Percentiles rank a stretch among this genome's conserved stretches.
These are phyloP conservation scores for Chondrus crispus DNA, from an alignment of 23 red algal genomes.

Conservation along the genomic window DNA sequence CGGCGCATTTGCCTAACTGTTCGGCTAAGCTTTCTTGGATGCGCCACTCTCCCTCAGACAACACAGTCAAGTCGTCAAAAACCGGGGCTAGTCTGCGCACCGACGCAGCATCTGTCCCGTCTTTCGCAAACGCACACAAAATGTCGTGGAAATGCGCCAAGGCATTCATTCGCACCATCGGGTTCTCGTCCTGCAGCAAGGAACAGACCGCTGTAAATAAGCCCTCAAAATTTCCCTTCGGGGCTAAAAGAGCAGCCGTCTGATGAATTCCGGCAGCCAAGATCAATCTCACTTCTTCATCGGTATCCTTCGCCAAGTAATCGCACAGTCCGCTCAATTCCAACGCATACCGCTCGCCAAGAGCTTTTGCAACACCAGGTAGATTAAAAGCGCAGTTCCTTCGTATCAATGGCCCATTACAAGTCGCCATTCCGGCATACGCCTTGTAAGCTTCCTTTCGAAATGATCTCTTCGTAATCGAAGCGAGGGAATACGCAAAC, in stretches of 20 bases:
- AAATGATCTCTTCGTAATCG: slow-evolving; percentile 39
- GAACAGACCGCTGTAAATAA: slow-evolving; percentile 62
- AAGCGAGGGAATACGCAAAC: slow-evolving; percentile 52
- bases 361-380: slow-evolving; percentile 66
- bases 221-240: slow-evolving; percentile 51
- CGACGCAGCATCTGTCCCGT: slow-evolving; percentile 51
- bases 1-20: slow-evolving; percentile 62
- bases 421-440: slow-evolving; percentile 77
- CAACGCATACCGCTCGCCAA: slow-evolving; percentile 57
- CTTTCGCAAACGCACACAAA: slow-evolving; percentile 49
- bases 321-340: slow-evolving; percentile 73
- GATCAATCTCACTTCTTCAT: slow-evolving; percentile 78
- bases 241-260: slow-evolving; percentile 41
- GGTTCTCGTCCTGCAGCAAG: slow-evolving; percentile 71
- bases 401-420: slow-evolving; percentile 80
- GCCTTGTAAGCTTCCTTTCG: slow-evolving; percentile 72
- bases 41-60: slow-evolving; percentile 76
- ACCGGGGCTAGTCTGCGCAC: slow-evolving; percentile 53
- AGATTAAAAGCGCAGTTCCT: slow-evolving; percentile 77
- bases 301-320: slow-evolving; percentile 76
- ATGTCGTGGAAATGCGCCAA: slow-evolving; percentile 72
- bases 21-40: slow-evolving; percentile 72
- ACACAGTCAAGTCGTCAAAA: slow-evolving; percentile 51
- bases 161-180: slow-evolving; percentile 75
- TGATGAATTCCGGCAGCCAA: slow-evolving; percentile 72